Base-by-base conservation (phyloP, 495 filamentous ascomycete genomes). In the Trichoderma gamsii region DNA sequence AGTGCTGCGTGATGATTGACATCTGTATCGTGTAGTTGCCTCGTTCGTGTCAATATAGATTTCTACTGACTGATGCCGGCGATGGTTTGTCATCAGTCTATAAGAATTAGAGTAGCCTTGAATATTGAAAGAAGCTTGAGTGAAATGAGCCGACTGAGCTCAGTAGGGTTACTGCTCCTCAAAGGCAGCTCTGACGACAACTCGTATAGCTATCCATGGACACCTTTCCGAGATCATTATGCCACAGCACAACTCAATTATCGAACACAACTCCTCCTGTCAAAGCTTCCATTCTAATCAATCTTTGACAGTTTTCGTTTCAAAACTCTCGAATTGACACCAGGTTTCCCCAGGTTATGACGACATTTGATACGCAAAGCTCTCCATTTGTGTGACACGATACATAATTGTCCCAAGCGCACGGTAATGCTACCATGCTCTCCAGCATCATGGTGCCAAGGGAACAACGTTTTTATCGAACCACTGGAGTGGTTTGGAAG, bases 281-380 rank as follows among this genome's bases (percentile, higher is more conserved):
- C 51, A 21, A 21, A 56, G 5, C 51, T 56, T 56, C n/a, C 51
- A 27, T 11, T 46, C 29, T 23, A 25, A 11, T 23, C 51, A 25
- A 56, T n/a, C 8, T 25, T 56, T 11, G 51, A 56, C 51, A n/a
- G 21, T n/a, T 56, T 56, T 6, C 2, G n/a, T 25, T 25, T 32
- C 25, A 61, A 29, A 23, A 32, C 12, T 61, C 25, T 4, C 27
- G 8, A 3, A 11, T 32, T 18, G 11, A 23, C 2, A 13, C 9
- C 12, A 9, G 56, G 56, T 32, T 61, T 61, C 56, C 56, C 56
- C 56, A 61, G 23, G 16, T 32, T 61, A 61, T 32, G 56, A 61
- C 12, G 25, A 3, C 56, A 32, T 13, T 27, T 11, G 16, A 61
- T 61, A 25, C 11, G 15, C 56, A 61, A 61, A 29, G 25, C 56